These are phyloP conservation scores for Raphidocelis subcapitata DNA, from an alignment of 139 green algal genomes.

Conservation along the genomic window DNA sequence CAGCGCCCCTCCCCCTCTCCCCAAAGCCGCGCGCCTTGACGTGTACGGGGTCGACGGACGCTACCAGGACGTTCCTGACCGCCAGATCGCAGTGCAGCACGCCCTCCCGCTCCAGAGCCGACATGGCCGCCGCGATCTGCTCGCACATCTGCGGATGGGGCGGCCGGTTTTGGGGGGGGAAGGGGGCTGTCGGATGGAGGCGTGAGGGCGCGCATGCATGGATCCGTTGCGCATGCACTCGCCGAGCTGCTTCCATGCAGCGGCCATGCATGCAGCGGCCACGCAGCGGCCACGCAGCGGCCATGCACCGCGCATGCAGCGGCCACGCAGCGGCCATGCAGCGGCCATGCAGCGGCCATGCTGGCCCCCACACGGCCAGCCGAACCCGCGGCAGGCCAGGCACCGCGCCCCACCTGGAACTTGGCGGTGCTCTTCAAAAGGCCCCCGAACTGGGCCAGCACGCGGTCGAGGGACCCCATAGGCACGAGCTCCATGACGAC, in stretches of 20 bases:
- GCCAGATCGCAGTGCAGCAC: slow-evolving; percentile 59
- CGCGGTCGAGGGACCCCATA: slow-evolving; percentile 41
- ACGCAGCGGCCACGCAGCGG: too few relatives aligned
- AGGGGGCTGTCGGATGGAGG: too few relatives aligned
- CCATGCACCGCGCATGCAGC: too few relatives aligned
- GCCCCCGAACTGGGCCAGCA: slow-evolving; percentile 33
- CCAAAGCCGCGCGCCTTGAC: slow-evolving; percentile 65
- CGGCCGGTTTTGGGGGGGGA: neutral
- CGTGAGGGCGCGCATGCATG: too few relatives aligned
- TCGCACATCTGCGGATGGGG: slow-evolving; percentile 10
- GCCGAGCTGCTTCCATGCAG: too few relatives aligned
- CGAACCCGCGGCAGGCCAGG: too few relatives aligned
- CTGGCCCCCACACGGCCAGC: too few relatives aligned
- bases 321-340: too few relatives aligned
- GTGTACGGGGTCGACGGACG: slow-evolving; percentile 45
- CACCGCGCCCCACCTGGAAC: slow-evolving; percentile 36
- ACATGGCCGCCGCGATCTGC: slow-evolving; percentile 55
- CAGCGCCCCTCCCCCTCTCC: too few relatives aligned
- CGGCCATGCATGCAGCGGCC: too few relatives aligned
- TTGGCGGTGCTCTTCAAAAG: slow-evolving; percentile 33
- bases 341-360: too few relatives aligned
- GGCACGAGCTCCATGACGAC: slow-evolving; percentile 54
- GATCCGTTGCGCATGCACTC: too few relatives aligned
- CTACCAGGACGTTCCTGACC: slow-evolving; percentile 56
- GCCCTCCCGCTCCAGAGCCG: slow-evolving; percentile 33